These are phyloP conservation scores for Dothidotthia symphoricarpi DNA, from an alignment of 2,329 filamentous ascomycete species.

Conservation along the genomic window DNA sequence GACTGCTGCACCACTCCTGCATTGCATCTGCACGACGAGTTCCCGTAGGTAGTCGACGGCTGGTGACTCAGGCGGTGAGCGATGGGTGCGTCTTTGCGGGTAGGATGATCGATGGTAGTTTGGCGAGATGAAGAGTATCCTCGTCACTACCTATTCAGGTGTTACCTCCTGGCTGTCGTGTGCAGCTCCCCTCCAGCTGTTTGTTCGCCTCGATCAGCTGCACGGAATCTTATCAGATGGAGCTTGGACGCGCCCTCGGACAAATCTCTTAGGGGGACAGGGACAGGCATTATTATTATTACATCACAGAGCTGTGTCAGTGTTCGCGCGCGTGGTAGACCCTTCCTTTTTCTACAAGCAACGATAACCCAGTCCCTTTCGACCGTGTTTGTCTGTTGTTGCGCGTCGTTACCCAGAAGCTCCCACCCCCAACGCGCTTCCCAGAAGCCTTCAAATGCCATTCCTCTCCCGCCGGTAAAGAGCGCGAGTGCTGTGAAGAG, in stretches of 20 bases:
- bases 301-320: no score
- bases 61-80: slow-evolving; percentile 22
- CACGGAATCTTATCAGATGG: slow-evolving; percentile 13
- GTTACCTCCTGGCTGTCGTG: no score
- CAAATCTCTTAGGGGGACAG: not conserved
- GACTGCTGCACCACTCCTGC: slow-evolving; percentile 9
- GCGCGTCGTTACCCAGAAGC: slow-evolving; percentile 1
- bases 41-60: slow-evolving; percentile 1
- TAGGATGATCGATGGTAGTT: slow-evolving; percentile 6
- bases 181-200: not conserved
- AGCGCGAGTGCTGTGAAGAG: slow-evolving; percentile 18
- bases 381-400: slow-evolving; percentile 12
- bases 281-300: slow-evolving; percentile 7
- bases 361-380: slow-evolving; percentile 8
- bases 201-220: not conserved
- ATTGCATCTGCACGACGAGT: slow-evolving; percentile 8
- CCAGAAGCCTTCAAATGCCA: slow-evolving; percentile 14
- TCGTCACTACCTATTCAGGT: no score
- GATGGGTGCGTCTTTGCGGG: slow-evolving; percentile 7
- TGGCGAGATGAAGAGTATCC: no score
- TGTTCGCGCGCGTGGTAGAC: no score
- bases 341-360: slow-evolving; percentile 8
- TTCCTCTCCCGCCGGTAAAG: slow-evolving; percentile 14
- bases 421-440: slow-evolving; percentile 5
- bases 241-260: not conserved